phyloP scores from a whole-genome alignment of 768 basidiomycete species.

The Hericium rajendrae region DNA sequence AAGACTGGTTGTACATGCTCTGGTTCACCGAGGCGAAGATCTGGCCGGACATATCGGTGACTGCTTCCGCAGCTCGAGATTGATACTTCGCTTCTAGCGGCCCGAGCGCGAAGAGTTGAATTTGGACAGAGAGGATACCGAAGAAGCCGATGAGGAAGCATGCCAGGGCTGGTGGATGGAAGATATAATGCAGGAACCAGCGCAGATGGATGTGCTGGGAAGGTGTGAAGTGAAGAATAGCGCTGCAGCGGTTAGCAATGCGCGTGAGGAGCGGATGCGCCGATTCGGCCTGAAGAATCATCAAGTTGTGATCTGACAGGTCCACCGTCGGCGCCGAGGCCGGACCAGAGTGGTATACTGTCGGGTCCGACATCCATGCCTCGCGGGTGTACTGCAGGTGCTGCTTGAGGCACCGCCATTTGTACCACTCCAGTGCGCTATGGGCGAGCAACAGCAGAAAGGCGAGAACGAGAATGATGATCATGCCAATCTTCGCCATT shows the following conservation, averaged over 20 bases:
- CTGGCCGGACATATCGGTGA: constrained; percentile 55
- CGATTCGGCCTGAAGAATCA: constrained; percentile 60
- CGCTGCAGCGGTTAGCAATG: constrained; percentile 45
- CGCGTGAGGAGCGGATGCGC: constrained; percentile 68
- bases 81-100: constrained; percentile 65
- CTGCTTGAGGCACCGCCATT: constrained; percentile 62
- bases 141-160: constrained; percentile 91
- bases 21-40: constrained; percentile 73
- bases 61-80: constrained; percentile 48
- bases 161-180: constrained; percentile 83
- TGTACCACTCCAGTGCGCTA: constrained; percentile 80
- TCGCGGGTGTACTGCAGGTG: constrained; percentile 65
- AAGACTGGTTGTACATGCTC: constrained; percentile 76
- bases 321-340: constrained; percentile 39
- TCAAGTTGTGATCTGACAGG: constrained; percentile 67
- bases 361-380: constrained; percentile 71
- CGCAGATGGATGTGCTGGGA: constrained; percentile 59
- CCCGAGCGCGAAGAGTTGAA: constrained; percentile 73
- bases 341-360: constrained; percentile 34
- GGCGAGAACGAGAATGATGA: constrained; percentile 65
- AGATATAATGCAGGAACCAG: constrained; percentile 89
- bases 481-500: constrained; percentile 68
- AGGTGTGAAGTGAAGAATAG: constrained; percentile 44
- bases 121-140: constrained; percentile 75
- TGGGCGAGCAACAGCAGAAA: constrained; percentile 65